Conservation (phyloP, 257 asterid species). For the Solanum chiquidenum region DNA sequence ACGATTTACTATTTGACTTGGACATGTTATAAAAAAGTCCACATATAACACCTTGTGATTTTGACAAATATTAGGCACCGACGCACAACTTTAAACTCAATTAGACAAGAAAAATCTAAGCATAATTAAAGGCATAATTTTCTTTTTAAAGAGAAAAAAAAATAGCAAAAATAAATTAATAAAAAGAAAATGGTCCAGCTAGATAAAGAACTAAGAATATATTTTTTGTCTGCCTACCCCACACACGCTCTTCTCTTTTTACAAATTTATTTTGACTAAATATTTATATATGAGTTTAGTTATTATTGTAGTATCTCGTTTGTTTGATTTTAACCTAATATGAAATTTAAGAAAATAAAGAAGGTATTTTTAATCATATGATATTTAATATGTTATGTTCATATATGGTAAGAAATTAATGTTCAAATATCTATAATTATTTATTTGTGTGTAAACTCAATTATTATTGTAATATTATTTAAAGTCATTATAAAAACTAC, state of each 20-base stretch:
- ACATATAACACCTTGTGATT: neutral
- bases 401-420: neutral
- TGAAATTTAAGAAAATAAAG: too few species aligned
- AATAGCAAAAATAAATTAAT: neutral
- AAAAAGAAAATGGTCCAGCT: neutral
- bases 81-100: neutral
- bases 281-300: neutral
- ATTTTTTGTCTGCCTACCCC: neutral
- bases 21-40: neutral
- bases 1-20: neutral
- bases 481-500: neutral
- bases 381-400: neutral
- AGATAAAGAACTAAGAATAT: neutral
- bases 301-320: neutral
- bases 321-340: rapidly evolving
- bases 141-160: neutral
- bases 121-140: too few species aligned
- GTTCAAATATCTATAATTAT: neutral
- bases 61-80: neutral
- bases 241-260: neutral
- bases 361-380: neutral
- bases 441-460: neutral
- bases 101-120: neutral
- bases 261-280: neutral
- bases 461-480: too few species aligned